Evolutionary conservation across 768 basidiomycete genomes (phyloP), one percentile per base, ranked within the genome.

Genomic region (Amanita subjunquillea): DNA sequence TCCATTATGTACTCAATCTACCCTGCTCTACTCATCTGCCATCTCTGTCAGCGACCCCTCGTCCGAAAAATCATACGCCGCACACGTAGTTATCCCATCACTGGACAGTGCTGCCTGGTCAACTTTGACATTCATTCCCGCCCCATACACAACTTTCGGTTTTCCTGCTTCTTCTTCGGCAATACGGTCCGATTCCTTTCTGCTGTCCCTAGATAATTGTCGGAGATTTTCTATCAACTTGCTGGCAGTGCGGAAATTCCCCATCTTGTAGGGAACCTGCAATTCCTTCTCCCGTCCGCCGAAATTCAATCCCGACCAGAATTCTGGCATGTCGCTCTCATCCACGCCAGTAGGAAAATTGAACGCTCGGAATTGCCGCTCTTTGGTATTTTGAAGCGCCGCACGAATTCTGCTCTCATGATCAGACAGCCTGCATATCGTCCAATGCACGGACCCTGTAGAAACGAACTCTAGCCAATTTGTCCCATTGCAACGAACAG

Each of bases 371-470:
- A 71, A 72, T 54, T 82, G 75, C 38, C 81, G 72, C 2, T 62
- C 65, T 51, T 64, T 66, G 7, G 70, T 64, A 1, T 15, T 60
- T 2, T 58, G 58, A 25, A 78, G 64, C 32, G 65, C 62, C 7
- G 52, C 22, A 1, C 69, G 73, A 5, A 82, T 71, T 2, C 69
- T 65, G 0, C 55, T 60, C 3, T 63, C 61, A 3, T 61, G 62
- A 10, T 64, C 58, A 2, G 63, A 51, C 8, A 76, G 69, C 17
- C 69, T 71, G 0, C 67, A 65, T 39, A 90, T 67, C 36, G 71
- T 69, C 72, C 83, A 91, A 10, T 77, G 72, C 20, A 82, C 57
- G 0, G 71, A 72, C 86, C 87, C 88, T 90, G 56, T 23, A 8
- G 25, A 32, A 17, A 43, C 23, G 9, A 4, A 48, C 27, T n/a